A percentile compares a stretch with the other conserved stretches of the same genome.
Evolutionary conservation across 2,329 filamentous ascomycete genomes (phyloP).

Genomic region (Fusarium mundagurra): DNA sequence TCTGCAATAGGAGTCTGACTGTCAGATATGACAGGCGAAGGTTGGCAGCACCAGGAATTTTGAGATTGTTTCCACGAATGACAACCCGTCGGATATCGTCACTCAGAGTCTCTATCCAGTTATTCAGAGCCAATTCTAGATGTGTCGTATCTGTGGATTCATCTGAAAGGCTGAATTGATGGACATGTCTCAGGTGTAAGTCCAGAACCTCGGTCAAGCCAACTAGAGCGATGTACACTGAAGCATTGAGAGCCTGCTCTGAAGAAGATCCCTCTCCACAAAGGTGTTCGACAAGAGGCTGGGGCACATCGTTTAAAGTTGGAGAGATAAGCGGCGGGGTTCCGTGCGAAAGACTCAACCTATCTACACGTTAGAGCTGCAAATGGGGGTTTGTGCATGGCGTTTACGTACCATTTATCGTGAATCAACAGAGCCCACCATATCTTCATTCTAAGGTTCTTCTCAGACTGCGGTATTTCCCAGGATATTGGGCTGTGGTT

Average conservation of each 20-base stretch:
- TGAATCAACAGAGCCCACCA: slow-evolving; percentile 67
- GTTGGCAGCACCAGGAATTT: slow-evolving; percentile 58
- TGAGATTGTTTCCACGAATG: slow-evolving; percentile 53
- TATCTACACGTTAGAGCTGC: slow-evolving; percentile 35
- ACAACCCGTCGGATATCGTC: slow-evolving; percentile 52
- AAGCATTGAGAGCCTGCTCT: slow-evolving; percentile 41
- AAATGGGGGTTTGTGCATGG: rapidly evolving
- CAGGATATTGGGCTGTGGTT: slow-evolving; percentile 63
- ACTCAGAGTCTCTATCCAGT: slow-evolving; percentile 56
- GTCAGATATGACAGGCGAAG: slow-evolving; percentile 62
- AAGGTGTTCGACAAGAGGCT: slow-evolving; percentile 51
- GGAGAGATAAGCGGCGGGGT: slow-evolving; percentile 60
- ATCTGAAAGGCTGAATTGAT: slow-evolving; percentile 46
- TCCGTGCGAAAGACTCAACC: slow-evolving; percentile 63
- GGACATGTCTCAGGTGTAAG: slow-evolving; percentile 47
- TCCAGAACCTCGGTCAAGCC: slow-evolving; percentile 54
- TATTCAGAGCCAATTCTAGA: slow-evolving; percentile 52
- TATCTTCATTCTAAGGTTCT: slow-evolving; percentile 60
- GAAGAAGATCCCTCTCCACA: slow-evolving; percentile 34
- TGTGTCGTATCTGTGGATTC: slow-evolving; percentile 40
- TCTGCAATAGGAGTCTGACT: slow-evolving; percentile 56
- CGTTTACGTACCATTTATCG: slow-evolving; percentile 59
- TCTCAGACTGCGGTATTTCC: slow-evolving; percentile 62
- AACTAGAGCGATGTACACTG: slow-evolving; percentile 57
- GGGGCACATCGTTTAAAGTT: slow-evolving; percentile 59